Base-by-base conservation (phyloP, 2,329 filamentous ascomycete genomes). In the Lasiodiplodia hormozganensis region DNA sequence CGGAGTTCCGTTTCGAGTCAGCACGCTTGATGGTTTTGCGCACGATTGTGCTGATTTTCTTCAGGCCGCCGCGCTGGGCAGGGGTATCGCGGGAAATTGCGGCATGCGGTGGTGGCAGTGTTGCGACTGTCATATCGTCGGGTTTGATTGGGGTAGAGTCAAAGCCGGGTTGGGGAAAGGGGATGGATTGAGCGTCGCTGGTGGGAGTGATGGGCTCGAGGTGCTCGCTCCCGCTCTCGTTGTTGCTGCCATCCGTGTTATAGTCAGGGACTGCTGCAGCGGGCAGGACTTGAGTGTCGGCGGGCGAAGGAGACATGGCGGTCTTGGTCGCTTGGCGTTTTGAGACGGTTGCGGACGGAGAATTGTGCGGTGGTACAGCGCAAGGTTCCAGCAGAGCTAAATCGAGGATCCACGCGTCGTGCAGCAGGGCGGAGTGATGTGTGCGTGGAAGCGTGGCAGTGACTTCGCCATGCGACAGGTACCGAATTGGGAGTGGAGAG, bases 151-250 rank as follows among this genome's bases (percentile, higher is more conserved):
- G 23, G 4, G 53, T 51, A 28, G 53, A 38, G 5, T 53, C 47
- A 38, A 68, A 25, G 31, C 18, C 18, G 28, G 23, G 10, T 23
- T 10, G 53, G 23, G 31, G 7, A 34, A 56, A 62, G 8, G 54
- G n/a, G 54, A 64, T 14, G n/a, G 49, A 1, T 69, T 40, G 57
- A 5, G 71, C 71, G 68, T 79, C 77, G 70, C 76, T 79, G 4
- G 72, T 76, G 14, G 79, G 79, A n/a, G 79, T 81, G 51, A 78
- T 72, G 18, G 79, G 79, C 66, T 81, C 79, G 52, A 72, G 72
- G n/a, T 76, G 75, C 67, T 81, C 79, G 70, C 78, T 80, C 38
- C 74, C 78, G 7, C 78, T 78, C 58, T 77, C 77, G 36, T 47
- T 68, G 38, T 74, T 79, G 68, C 76, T 79, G 69, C 80, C 78